Base-by-base conservation (phyloP, 2,329 filamentous ascomycete species). In the Emergomyces orientalis region DNA sequence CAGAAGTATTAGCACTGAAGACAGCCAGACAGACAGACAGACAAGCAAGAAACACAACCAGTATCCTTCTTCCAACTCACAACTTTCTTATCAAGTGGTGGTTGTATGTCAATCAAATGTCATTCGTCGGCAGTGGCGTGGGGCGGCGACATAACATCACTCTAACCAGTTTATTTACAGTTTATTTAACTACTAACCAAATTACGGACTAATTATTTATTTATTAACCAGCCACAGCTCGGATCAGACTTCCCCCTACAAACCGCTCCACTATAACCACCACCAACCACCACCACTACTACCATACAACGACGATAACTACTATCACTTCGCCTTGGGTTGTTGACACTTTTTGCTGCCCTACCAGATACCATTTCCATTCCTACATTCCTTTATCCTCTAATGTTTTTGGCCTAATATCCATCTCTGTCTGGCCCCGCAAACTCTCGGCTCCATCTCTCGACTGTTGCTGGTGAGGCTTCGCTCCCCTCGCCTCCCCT, bases 401-500 rank as follows among this genome's bases (percentile, higher is more conserved):
- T 54, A 54, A 54, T 54, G 51, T 30, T 54, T 14, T 34, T 54
- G 51, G 51, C 51, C 19, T 54, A 54, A 34, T n/a, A 19, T n/a
- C 34, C n/a, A 25, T 11, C 22, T 25, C 13, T 52, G n/a, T n/a
- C 14, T 14, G 2, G 25, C 13, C 4, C 11, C 9, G 25, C 30
- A 25, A 27, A 30, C 8, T 32, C 22, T 49, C 45, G 9, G 45
- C 4, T 5, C 22, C 22, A 25, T 49, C n/a, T 22, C 22, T 9
- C 14, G 34, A 34, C 30, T 30, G 17, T 9, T 34, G 5, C 51
- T 34, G 51, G 51, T 54, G 30, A 54, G 51, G 5, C 51, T 19
- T 11, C 34, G 5, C n/a, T 30, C 34, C 54, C 54, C 34, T 37
- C 34, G 1, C 34, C 34, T 8, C 8, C 34, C 34, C 34, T 9